Base-by-base conservation (phyloP, 1,284 basidiomycete species). In the Ganoderma multipileum region DNA sequence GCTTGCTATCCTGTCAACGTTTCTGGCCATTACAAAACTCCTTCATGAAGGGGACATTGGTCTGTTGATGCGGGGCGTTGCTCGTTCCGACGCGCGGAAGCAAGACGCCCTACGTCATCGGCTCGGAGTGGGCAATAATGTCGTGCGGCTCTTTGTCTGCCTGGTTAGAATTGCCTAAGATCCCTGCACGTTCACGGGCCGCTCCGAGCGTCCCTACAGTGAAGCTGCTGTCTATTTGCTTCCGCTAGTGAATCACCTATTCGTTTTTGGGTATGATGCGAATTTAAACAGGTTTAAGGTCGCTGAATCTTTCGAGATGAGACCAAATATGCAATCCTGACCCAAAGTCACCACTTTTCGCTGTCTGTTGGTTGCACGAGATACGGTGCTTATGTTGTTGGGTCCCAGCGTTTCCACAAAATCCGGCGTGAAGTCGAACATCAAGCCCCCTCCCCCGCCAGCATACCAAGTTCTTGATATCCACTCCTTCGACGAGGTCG, bases 361-460 rank as follows among this genome's bases (percentile, higher is more conserved):
- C 14, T 33, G 2, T 16, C 8, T 20, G 1, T 6, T 26, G 11
- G 3, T 12, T 3, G 9, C 41, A 33, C 33, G 12, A 30, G 28
- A 54, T n/a, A 6, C 28, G 20, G 7, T 59, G 20, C 23, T 59
- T 1, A 52, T 0, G 41, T 41, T 26, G n/a, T 47, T 52, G 38
- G 33, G 8, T 62, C 62, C 63, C 67, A 96, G 95, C 76, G 85
- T 98, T 55, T 84, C 93, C 23, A 76, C 86, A 63, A 91, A 96
- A 78, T 86, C 93, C 42, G 92, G 91, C 70, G 88, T 94, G 76
- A 95, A 94, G 81, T 94, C 94, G 50, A 93, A 84, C 75, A 92
- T 97, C 77, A 95, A 95, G 79, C 89, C 92, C 7, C 94, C 95
- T 26, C 88, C 95, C 23, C 92, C 94, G 1, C 89, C 94, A 5